A percentile compares a stretch with the other conserved stretches of the same genome.
Evolutionary conservation across 805 yeast species (phyloP).

Genomic region (Lipomyces yamanashiensis): DNA sequence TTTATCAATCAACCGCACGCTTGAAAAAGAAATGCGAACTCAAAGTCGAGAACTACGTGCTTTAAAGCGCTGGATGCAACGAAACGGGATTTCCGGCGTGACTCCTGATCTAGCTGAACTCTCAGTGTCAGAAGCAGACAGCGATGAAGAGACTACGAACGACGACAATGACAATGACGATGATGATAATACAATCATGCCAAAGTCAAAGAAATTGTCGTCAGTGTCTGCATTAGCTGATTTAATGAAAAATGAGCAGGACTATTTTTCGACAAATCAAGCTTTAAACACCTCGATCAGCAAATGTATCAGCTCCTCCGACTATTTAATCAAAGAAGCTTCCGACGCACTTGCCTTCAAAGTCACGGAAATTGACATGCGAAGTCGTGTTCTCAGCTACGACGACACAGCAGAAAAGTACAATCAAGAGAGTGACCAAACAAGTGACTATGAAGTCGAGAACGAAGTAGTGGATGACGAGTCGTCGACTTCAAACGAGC

Average conservation of each 20-base stretch:
- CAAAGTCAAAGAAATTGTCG: background rate
- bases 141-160: conserved; percentile 11
- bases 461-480: background rate
- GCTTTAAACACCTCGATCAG: conserved; percentile 25
- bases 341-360: conserved; percentile 3
- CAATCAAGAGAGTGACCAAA: background rate
- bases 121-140: conserved; percentile 14
- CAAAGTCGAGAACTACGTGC: conserved; percentile 38
- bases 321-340: conserved; percentile 23
- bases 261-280: conserved; percentile 2
- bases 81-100: background rate
- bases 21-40: conserved; percentile 39
- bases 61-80: conserved; percentile 30
- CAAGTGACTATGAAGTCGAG: background rate
- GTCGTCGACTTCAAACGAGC: background rate
- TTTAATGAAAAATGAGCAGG: conserved; percentile 15
- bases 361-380: conserved; percentile 20
- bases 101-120: background rate
- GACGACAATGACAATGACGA: conserved; percentile 4
- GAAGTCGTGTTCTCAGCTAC: conserved; percentile 24
- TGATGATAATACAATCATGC: conserved; percentile 18
- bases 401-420: conserved; percentile 10
- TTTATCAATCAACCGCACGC: conserved; percentile 39
- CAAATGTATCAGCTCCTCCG: conserved; percentile 24
- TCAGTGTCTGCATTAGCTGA: background rate